Evolutionary conservation across 192 early-diverging fungal genomes (phyloP), one percentile per base, ranked within the genome.

Genomic region (Backusella psychrophila): DNA sequence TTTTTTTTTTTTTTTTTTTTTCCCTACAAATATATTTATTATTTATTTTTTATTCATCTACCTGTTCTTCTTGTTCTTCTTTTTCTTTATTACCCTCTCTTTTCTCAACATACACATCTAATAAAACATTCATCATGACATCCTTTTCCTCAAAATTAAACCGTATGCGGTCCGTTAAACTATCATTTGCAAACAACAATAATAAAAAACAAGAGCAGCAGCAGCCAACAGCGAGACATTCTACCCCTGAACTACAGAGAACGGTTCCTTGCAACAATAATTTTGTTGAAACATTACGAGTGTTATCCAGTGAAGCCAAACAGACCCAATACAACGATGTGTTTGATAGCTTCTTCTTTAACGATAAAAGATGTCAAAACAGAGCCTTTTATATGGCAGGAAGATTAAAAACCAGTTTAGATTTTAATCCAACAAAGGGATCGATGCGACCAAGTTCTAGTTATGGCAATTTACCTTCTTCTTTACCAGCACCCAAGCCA

Each of bases 281-380:
- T 41, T 80, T 76, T 69, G 46, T 66, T n/a, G 69, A 81, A 39
- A 81, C 80, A 36, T 52, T 81, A 15, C 29, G 46, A 23, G 74
- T 71, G 46, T 65, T 81, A 14, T 74, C 80, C 1, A 66, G 44
- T 31, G 73, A 81, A 52, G 76, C 71, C 11, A 29, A 71, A 59
- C 49, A 70, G 4, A 34, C 35, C 11, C 76, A 75, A 59, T 81
- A 63, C 52, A 66, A 63, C n/a, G 80, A 78, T 75, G 49, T 77
- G 1, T 76, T 77, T 75, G 82, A 75, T 59, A 74, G 63, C 23
- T 77, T 80, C 59, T 83, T 83, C 29, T 83, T 79, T 46, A 79
- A 59, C 19, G 82, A 83, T 76, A 79, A 79, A 46, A 75, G 77
- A 63, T 83, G 82, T 72, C 75, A 77, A 63, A 66, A 76, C 63